Conservation (phyloP, 768 basidiomycete genomes). For the Hysterangium stoloniferum region DNA sequence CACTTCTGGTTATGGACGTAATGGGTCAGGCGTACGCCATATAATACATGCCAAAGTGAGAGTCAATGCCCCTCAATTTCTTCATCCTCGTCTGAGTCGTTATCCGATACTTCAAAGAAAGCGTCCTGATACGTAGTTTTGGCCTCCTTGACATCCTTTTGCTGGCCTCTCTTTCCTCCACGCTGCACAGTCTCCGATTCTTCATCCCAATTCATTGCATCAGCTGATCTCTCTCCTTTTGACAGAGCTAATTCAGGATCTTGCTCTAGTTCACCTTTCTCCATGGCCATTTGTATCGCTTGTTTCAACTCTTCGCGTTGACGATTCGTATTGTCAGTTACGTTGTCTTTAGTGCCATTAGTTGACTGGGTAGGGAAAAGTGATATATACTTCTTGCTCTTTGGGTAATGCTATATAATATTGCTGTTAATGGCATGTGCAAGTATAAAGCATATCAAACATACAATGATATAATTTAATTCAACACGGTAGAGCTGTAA, state of each 20-base stretch:
- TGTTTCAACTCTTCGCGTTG: constrained; percentile 51
- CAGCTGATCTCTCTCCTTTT: constrained; percentile 5
- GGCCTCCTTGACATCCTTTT: not conserved
- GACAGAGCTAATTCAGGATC: constrained; percentile 49
- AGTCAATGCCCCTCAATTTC: too few relatives aligned
- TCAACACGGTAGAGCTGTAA: constrained; percentile 70
- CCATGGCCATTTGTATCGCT: constrained; percentile 56
- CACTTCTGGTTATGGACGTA: not conserved
- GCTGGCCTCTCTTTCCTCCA: not conserved
- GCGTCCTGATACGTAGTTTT: constrained; percentile 3
- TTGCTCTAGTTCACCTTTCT: constrained; percentile 42
- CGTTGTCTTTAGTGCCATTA: not conserved
- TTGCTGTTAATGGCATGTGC: constrained; percentile 5
- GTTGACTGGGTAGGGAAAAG: constrained; percentile 57
- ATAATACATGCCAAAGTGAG: too few relatives aligned
- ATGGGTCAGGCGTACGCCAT: not conserved
- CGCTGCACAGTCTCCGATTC: not conserved
- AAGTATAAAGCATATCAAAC: constrained; percentile 16
- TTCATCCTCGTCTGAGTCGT: not conserved
- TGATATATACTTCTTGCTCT: constrained; percentile 81
- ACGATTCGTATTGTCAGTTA: constrained; percentile 32
- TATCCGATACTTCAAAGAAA: constrained; percentile 7
- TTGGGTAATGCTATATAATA: constrained; percentile 69
- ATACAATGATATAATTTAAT: constrained; percentile 82
- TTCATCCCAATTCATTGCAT: not conserved